Evolutionary conservation across 108 stramenopile species (phyloP), one percentile per base, ranked within the genome.

Genomic region (Cyclotella baltica): DNA sequence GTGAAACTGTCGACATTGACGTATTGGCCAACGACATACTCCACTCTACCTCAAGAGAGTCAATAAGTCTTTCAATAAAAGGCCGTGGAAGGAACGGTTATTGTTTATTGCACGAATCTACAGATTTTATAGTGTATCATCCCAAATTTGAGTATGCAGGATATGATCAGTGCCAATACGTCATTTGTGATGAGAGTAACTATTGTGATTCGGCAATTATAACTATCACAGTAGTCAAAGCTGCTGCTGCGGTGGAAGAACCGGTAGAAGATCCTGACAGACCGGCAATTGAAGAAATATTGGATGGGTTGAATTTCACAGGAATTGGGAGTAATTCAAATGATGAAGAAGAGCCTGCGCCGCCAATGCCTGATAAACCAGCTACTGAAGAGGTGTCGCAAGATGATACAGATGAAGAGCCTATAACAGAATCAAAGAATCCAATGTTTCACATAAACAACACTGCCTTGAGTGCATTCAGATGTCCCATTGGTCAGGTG

Each of bases 1-100:
- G 64, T 46, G 64, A 65, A 65, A 46, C 64, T 1, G 64, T 65
- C 8, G 64, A 65, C 19, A 47, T 65, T 47, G 5, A 65, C 43
- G 40, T 65, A 27, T 31, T 65, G 2, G 64, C 64, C 20, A 65
- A 65, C 46, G 64, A 65, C 46, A 4, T 65, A 19, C 43, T 65
- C 23, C 43, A 65, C 25, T 65, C 64, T 33, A 0, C 43, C 22
- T 20, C 43, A 18, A 43, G 0, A 20, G 35, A 20, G 6, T 62
- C 59, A 2, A 3, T 65, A 25, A 46, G 40, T 1, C 43, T 65
- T 3, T 65, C 38, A 8, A 19, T 65, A 8, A 3, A 27, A 25
- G 5, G 22, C 0, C 43, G 40, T 15, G 64, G 64, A 3, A 65
- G 31, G 16, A 47, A 47, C 19, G 64, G 64, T 13, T 65, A 65